Conservation (phyloP, 805 yeast genomes). For the Zygoascus biomembranicola region DNA sequence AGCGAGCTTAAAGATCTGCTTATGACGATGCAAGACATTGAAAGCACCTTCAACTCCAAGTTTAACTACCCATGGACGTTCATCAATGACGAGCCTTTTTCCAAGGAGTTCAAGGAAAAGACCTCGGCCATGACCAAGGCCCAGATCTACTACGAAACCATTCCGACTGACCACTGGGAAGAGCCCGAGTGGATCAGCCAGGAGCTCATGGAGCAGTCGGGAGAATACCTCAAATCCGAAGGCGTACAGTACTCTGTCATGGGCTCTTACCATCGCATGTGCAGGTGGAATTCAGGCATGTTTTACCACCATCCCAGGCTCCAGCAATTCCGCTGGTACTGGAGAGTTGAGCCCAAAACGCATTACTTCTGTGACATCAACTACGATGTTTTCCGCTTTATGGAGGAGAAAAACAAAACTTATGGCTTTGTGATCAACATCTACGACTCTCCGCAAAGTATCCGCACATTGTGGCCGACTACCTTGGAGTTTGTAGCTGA, state of each 20-base stretch:
- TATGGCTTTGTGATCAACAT: slow-evolving; percentile 68
- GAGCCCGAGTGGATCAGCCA: slow-evolving; percentile 51
- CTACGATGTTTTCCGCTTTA: slow-evolving; percentile 69
- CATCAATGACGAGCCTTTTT: slow-evolving; percentile 61
- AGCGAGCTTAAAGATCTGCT: slow-evolving; percentile 44
- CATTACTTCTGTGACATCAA: slow-evolving; percentile 58
- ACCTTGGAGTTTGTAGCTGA: slow-evolving; percentile 50
- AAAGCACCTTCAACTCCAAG: slow-evolving; percentile 54
- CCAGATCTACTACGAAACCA: slow-evolving; percentile 38
- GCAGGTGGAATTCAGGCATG: slow-evolving; percentile 62
- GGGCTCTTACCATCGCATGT: slow-evolving; percentile 73
- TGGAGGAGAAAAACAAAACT: slow-evolving; percentile 56
- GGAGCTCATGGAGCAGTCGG: slow-evolving; percentile 34
- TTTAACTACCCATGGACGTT: slow-evolving; percentile 78
- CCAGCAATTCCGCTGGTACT: slow-evolving; percentile 56
- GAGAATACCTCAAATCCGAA: slow-evolving; percentile 21
- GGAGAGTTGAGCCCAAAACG: slow-evolving; percentile 77
- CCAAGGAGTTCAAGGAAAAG: slow-evolving; percentile 43
- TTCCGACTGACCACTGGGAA: slow-evolving; percentile 43
- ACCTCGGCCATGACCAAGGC: slow-evolving; percentile 37
- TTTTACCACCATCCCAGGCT: slow-evolving; percentile 60
- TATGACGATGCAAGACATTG: slow-evolving; percentile 51
- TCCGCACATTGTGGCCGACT: slow-evolving; percentile 58
- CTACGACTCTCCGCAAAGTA: slow-evolving; percentile 61
- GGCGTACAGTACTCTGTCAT: slow-evolving; percentile 53